A percentile compares a stretch with the other conserved stretches of the same genome.
Conservation (phyloP, 495 filamentous ascomycete genomes). For the Alectoria sarmentosa region DNA sequence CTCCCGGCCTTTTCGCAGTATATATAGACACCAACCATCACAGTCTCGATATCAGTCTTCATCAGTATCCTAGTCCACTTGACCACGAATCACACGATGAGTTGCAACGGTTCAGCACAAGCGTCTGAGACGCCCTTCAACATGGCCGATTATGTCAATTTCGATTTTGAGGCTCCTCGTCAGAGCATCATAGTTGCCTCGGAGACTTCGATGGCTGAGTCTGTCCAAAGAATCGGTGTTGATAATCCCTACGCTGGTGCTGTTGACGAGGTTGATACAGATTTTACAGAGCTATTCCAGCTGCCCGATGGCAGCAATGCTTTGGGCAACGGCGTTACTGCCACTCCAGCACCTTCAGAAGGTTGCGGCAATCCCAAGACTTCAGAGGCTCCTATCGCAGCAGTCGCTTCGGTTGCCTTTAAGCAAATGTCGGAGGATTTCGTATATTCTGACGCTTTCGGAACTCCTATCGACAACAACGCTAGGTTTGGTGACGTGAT, state of each 20-base stretch:
- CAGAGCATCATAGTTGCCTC: neutral
- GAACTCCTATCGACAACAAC: neutral
- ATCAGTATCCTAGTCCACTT: neutral
- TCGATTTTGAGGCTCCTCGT: neutral
- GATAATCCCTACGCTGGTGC: neutral
- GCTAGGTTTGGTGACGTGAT: neutral
- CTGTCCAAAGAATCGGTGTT: neutral
- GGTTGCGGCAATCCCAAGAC: neutral
- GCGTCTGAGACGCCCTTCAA: neutral
- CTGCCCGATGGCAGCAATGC: neutral
- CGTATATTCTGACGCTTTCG: neutral
- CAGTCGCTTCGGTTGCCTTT: neutral
- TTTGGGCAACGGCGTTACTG: neutral
- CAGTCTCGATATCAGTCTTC: too few relatives aligned
- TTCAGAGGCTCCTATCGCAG: neutral
- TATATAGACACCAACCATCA: neutral
- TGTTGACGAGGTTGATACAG: neutral
- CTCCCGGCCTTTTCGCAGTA: neutral
- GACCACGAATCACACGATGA: neutral
- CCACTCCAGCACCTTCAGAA: neutral
- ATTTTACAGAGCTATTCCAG: neutral
- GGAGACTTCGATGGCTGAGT: neutral
- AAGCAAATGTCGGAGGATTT: neutral
- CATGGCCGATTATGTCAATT: neutral
- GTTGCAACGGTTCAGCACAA: neutral